phyloP scores from a whole-genome alignment of 1,284 basidiomycete genomes.

The Athelia sp. region DNA sequence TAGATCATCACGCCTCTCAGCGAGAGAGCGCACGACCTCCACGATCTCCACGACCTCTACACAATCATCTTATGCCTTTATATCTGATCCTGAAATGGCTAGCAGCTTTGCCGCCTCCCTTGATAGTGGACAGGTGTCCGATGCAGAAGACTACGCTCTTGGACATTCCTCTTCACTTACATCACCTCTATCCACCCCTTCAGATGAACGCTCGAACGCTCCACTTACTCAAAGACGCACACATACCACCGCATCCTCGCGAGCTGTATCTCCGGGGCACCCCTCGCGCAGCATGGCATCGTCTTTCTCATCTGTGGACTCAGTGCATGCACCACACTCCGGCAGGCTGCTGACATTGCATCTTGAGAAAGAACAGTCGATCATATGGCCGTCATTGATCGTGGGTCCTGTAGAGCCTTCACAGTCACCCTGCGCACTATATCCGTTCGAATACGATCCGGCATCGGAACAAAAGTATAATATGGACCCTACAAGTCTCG shows the following conservation, averaged over 20 bases:
- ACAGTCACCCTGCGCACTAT: constrained; percentile 44
- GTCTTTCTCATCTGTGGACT: constrained; percentile 71
- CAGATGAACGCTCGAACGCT: constrained; percentile 39
- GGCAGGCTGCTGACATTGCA: constrained; percentile 69
- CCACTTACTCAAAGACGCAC: constrained; percentile 25
- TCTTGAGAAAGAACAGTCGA: constrained; percentile 70
- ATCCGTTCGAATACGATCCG: constrained; percentile 47
- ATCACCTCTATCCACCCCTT: constrained; percentile 51
- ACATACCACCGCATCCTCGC: constrained; percentile 26
- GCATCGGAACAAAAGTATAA: constrained; percentile 60
- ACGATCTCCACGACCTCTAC: constrained; percentile 69
- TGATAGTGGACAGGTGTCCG: constrained; percentile 65
- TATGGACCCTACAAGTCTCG: constrained; percentile 77
- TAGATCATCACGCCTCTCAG: constrained; percentile 42
- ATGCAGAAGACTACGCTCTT: constrained; percentile 52
- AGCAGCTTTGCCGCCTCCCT: constrained; percentile 77
- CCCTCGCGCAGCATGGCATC: constrained; percentile 52
- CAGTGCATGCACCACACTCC: constrained; percentile 48
- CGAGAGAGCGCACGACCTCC: constrained; percentile 67
- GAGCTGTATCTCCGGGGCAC: constrained; percentile 51
- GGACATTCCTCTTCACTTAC: constrained; percentile 50
- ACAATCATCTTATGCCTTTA: constrained; percentile 71
- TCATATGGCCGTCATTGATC: constrained; percentile 76
- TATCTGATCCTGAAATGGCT: constrained; percentile 75
- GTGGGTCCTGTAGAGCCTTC: constrained; percentile 65